Conservation (phyloP, 2,329 filamentous ascomycete genomes). For the Dendrostoma leiphaemia region DNA sequence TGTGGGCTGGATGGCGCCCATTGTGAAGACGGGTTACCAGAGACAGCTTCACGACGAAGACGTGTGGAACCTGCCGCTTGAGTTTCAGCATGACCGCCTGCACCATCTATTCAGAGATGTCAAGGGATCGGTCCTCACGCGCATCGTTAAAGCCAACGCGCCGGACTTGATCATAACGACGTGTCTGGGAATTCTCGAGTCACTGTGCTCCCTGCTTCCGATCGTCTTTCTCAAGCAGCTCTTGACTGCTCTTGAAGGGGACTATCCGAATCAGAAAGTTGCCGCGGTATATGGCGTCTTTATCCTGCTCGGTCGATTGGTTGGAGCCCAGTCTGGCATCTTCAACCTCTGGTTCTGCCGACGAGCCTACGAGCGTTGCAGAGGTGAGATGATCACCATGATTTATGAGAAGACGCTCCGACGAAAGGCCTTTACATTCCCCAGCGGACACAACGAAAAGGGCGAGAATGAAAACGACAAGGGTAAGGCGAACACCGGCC, state of each 20-base stretch:
- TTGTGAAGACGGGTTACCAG: conserved; percentile 64
- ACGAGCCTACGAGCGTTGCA: conserved; percentile 77
- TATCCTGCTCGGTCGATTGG: conserved; percentile 58
- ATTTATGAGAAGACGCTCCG: conserved; percentile 75
- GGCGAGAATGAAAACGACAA: conserved; percentile 27
- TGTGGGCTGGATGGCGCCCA: conserved; percentile 76
- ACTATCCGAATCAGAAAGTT: conserved; percentile 46
- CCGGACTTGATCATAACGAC: conserved; percentile 73
- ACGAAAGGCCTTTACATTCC: conserved; percentile 54
- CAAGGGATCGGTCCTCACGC: conserved; percentile 66
- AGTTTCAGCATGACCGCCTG: conserved; percentile 77
- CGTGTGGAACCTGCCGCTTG: conserved; percentile 76
- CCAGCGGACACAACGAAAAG: conserved; percentile 30
- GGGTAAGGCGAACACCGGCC: conserved; percentile 26
- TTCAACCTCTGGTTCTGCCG: conserved; percentile 80
- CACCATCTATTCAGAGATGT: conserved; percentile 74
- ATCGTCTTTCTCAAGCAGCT: conserved; percentile 73
- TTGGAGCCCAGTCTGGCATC: conserved; percentile 63
- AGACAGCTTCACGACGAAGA: conserved; percentile 73
- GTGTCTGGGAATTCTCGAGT: conserved; percentile 61
- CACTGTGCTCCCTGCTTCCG: conserved; percentile 51
- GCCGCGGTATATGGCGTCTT: conserved; percentile 65
- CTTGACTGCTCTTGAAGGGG: conserved; percentile 62
- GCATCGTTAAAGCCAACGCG: conserved; percentile 73
- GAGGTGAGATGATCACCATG: conserved; percentile 85